phyloP scores from a whole-genome alignment of 306 rosid species.

The Abrus pulchellus region DNA sequence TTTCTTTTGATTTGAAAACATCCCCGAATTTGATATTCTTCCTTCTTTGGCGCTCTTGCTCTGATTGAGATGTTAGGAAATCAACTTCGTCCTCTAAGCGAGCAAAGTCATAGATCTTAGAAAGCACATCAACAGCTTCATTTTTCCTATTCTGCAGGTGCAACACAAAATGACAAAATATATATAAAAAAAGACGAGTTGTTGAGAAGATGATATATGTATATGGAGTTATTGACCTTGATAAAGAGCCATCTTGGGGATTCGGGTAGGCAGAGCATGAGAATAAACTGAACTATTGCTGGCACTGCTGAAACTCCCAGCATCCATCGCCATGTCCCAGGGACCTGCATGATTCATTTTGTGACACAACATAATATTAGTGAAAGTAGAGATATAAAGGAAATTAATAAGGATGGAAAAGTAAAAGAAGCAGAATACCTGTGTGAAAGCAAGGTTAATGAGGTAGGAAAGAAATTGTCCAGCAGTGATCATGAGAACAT shows the following conservation, averaged over 20 bases:
- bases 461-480: slow-evolving; percentile 89
- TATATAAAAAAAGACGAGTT: too few relatives aligned
- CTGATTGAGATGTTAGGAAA: slow-evolving; percentile 66
- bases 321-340: slow-evolving; percentile 99
- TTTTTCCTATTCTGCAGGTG: slow-evolving; percentile 61
- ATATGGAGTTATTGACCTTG: slow-evolving; percentile 52
- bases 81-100: slow-evolving; percentile 85
- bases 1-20: slow-evolving; percentile 70
- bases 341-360: slow-evolving; percentile 57
- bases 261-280: slow-evolving; percentile 86
- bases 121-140: slow-evolving; percentile 75
- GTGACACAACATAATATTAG: too few relatives aligned
- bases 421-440: slow-evolving; percentile 41
- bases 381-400: too few relatives aligned
- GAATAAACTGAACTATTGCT: slow-evolving; percentile 78
- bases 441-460: slow-evolving; percentile 76
- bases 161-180: background rate
- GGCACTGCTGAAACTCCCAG: slow-evolving; percentile 88
- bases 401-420: slow-evolving; percentile 5
- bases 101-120: slow-evolving; percentile 72
- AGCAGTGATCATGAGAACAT: slow-evolving; percentile 83
- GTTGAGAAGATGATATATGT: background rate
- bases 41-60: slow-evolving; percentile 62
- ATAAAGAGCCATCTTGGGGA: slow-evolving; percentile 96
- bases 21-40: slow-evolving; percentile 50